These are phyloP conservation scores for Populus hybrid DNA, from an alignment of 441 rosid genomes.

Conservation along the genomic window DNA sequence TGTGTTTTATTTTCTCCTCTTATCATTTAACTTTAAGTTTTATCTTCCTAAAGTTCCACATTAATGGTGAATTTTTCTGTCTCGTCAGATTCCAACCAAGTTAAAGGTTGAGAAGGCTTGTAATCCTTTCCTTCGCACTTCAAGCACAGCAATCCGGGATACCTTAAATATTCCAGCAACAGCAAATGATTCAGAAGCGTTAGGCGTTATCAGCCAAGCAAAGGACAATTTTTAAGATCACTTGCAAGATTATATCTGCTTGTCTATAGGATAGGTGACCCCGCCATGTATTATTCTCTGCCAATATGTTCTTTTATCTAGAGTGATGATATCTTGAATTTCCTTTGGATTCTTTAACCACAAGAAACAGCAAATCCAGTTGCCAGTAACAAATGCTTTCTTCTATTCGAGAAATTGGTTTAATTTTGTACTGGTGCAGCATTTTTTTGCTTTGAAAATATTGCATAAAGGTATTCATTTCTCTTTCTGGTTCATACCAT, in stretches of 20 bases:
- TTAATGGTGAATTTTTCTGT: neutral
- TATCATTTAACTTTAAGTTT: neutral
- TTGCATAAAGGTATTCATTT: neutral
- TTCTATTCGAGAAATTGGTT: neutral
- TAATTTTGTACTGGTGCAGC: neutral
- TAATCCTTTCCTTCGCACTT: conserved; percentile 86
- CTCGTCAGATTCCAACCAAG: conserved; percentile 65
- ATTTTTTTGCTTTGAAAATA: neutral
- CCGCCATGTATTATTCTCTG: neutral
- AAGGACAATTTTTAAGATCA: conserved; percentile 60
- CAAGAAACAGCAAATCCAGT: neutral
- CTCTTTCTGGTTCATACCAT: neutral
- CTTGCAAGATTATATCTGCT: neutral
- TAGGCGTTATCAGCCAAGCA: conserved; percentile 64
- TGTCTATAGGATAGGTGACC: conserved; percentile 28
- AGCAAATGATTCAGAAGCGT: conserved; percentile 64
- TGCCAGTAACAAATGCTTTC: neutral
- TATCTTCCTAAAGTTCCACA: neutral
- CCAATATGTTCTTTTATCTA: neutral
- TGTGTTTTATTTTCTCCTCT: neutral
- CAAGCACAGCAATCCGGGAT: conserved; percentile 62
- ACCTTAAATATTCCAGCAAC: conserved; percentile 51
- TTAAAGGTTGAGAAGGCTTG: conserved; percentile 82
- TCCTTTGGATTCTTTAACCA: neutral
- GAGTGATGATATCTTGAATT: neutral